phyloP scores from a whole-genome alignment of 2,329 filamentous ascomycete species.

The Penicillium thymicola region DNA sequence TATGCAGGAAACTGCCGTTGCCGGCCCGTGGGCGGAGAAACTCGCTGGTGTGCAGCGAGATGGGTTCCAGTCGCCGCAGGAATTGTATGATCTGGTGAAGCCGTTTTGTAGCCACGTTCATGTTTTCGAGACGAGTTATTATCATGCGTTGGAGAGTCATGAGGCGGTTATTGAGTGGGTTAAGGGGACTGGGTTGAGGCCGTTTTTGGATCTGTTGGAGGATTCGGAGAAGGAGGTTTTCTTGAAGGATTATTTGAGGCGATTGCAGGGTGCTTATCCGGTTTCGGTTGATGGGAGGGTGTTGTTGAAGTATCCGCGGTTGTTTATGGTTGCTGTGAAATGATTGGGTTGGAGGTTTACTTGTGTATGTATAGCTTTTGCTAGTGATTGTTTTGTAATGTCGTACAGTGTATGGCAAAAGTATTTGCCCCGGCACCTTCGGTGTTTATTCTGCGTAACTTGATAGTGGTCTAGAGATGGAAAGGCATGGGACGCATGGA shows the following conservation, averaged over 20 bases:
- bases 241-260: slow-evolving; percentile 47
- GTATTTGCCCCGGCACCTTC: fast-evolving
- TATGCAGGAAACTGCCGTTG: slow-evolving; percentile 48
- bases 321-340: slow-evolving; percentile 53
- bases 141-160: slow-evolving; percentile 51
- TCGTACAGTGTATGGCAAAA: no score
- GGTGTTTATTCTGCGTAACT: background rate
- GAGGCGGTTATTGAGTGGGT: slow-evolving; percentile 59
- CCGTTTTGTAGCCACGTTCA: slow-evolving; percentile 46
- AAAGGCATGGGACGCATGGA: background rate
- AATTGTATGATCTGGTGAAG: slow-evolving; percentile 51
- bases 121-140: slow-evolving; percentile 55
- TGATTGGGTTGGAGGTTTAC: background rate
- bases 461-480: background rate
- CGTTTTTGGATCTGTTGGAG: slow-evolving; percentile 51
- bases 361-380: background rate
- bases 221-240: slow-evolving; percentile 44
- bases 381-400: background rate
- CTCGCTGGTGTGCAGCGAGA: slow-evolving; percentile 42
- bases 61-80: slow-evolving; percentile 47
- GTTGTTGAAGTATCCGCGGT: slow-evolving; percentile 53
- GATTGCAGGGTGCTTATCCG: slow-evolving; percentile 47
- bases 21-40: slow-evolving; percentile 40
- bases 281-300: slow-evolving; percentile 52
- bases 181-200: slow-evolving; percentile 55